These are phyloP conservation scores for Lentinus tigrinus DNA, from an alignment of 768 basidiomycete species.

Conservation along the genomic window DNA sequence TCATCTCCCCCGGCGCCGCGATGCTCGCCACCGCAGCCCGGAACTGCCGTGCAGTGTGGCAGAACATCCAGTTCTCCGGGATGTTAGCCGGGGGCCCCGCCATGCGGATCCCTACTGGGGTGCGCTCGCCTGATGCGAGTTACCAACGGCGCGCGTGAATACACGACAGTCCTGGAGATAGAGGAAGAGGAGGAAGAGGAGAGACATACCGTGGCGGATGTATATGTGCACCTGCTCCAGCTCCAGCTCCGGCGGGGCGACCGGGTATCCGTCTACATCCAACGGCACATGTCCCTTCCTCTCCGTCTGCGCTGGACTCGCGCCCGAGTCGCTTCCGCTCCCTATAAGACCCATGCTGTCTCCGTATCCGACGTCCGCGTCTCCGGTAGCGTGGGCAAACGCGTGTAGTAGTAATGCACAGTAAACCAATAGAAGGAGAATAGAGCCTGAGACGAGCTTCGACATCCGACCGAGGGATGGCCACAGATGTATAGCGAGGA, in stretches of 20 bases:
- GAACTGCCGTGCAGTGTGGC: conserved; percentile 53
- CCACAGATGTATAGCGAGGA: neutral
- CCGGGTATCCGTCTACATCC: conserved; percentile 60
- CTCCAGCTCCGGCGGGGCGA: conserved; percentile 51
- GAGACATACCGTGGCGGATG: conserved; percentile 67
- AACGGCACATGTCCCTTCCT: conserved; percentile 31
- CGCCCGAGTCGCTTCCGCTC: neutral
- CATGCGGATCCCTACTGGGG: conserved; percentile 72
- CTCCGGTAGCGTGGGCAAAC: conserved; percentile 1
- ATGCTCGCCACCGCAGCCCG: conserved; percentile 40
- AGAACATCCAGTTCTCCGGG: conserved; percentile 69
- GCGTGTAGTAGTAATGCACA: conserved; percentile 8
- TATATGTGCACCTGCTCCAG: conserved; percentile 76
- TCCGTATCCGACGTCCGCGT: neutral
- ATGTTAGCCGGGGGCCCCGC: conserved; percentile 60
- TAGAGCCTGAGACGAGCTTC: neutral
- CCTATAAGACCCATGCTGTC: conserved; percentile 1
- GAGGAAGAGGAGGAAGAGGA: neutral
- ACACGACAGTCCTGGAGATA: too few species aligned
- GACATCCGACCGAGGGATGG: conserved; percentile 8
- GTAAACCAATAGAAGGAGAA: conserved; percentile 15
- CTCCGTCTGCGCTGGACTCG: neutral
- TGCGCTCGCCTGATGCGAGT: conserved; percentile 58
- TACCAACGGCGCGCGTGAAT: too few species aligned
- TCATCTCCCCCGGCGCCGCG: conserved; percentile 11